Evolutionary conservation across 2,329 filamentous ascomycete species (phyloP).

Genomic region (Aspergillus sp.): DNA sequence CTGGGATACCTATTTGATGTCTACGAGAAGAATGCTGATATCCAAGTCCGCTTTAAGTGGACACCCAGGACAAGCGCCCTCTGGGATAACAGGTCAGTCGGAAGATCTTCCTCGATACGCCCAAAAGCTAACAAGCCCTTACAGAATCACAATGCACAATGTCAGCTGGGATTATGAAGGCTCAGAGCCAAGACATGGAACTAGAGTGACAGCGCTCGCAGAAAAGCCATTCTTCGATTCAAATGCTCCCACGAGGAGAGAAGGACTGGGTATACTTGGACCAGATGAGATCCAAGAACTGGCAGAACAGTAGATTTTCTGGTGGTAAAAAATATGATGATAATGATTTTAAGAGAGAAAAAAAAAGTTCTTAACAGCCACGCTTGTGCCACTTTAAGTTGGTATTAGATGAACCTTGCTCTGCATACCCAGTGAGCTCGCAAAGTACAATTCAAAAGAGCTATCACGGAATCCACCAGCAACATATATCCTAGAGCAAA

Average conservation of each 20-base stretch:
- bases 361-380: no score
- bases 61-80: slow-evolving; percentile 61
- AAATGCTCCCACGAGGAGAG: slow-evolving; percentile 60
- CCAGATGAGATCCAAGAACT: slow-evolving; percentile 44
- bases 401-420: no score
- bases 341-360: no score
- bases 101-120: slow-evolving; percentile 12
- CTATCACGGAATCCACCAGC: no score
- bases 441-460: no score
- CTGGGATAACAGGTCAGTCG: slow-evolving; percentile 61
- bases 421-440: no score
- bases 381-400: no score
- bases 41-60: slow-evolving; percentile 69
- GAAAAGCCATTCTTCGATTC: slow-evolving; percentile 67
- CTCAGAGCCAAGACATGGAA: slow-evolving; percentile 64
- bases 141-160: slow-evolving; percentile 67
- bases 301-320: not conserved
- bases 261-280: slow-evolving; percentile 61
- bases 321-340: no score
- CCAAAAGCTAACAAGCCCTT: not conserved
- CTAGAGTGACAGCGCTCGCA: slow-evolving; percentile 64
- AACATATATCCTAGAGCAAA: no score
- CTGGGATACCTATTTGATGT: slow-evolving; percentile 64
- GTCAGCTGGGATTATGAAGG: slow-evolving; percentile 71
- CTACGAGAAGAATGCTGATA: slow-evolving; percentile 65